Percentiles rank a stretch among this genome's conserved stretches.
Conservation (phyloP, 495 filamentous ascomycete genomes). For the Podospora tetraspora region DNA sequence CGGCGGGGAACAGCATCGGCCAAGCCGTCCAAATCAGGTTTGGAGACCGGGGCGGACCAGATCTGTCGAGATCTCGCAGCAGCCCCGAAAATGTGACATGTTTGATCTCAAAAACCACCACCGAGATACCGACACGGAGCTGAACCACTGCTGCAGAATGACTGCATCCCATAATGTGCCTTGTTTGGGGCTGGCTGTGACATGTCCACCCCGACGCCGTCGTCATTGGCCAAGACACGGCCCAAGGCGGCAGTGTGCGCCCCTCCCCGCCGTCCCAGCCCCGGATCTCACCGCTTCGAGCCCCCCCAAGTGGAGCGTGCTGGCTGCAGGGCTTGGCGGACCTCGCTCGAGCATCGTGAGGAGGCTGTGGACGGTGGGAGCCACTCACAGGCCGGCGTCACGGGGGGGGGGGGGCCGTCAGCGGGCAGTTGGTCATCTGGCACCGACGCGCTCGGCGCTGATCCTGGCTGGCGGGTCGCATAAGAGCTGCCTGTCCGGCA, state of each 20-base stretch:
- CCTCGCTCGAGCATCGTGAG: not conserved
- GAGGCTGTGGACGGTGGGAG: not conserved
- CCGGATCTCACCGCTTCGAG: not conserved
- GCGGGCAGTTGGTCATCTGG: not conserved
- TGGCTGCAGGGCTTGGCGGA: not conserved
- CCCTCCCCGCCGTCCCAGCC: not conserved
- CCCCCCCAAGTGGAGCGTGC: not conserved
- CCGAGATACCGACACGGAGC: not conserved
- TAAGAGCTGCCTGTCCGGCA: not conserved
- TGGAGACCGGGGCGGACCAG: not conserved
- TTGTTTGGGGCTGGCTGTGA: not conserved
- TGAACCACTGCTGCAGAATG: not conserved
- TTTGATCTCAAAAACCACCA: too few relatives aligned
- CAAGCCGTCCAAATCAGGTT: not conserved
- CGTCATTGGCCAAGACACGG: not conserved
- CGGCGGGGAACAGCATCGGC: not conserved
- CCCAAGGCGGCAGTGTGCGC: too few relatives aligned
- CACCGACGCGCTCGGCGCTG: not conserved
- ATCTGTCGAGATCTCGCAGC: not conserved
- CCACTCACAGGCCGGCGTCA: not conserved
- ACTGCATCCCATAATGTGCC: not conserved
- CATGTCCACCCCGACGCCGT: not conserved
- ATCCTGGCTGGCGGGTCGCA: not conserved
- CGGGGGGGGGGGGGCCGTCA: not conserved
- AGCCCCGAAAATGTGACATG: not conserved